phyloP scores from a whole-genome alignment of 148 eudicot genomes.

The Oxyria digyna region DNA sequence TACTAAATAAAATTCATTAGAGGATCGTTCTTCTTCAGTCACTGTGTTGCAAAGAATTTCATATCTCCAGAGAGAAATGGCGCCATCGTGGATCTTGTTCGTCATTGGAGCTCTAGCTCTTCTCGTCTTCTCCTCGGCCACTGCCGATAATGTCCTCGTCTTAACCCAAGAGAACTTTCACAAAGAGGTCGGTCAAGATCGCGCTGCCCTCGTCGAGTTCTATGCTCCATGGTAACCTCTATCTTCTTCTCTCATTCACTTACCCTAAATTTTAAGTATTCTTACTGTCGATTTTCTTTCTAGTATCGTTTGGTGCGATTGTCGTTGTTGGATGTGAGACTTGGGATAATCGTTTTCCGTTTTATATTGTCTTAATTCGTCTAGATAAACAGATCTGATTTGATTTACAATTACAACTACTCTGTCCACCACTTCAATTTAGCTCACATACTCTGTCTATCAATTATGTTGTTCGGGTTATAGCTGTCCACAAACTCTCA shows the following conservation, averaged over 20 bases:
- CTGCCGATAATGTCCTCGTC: conserved; percentile 72
- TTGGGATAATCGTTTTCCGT: conserved; percentile 11
- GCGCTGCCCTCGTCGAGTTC: conserved; percentile 86
- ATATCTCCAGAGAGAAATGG: conserved; percentile 19
- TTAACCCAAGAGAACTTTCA: conserved; percentile 90
- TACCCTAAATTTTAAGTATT: too few species aligned
- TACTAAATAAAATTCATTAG: too few species aligned
- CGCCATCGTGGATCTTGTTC: conserved; percentile 31
- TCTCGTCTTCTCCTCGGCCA: conserved; percentile 21
- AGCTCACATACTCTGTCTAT: neutral
- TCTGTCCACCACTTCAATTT: neutral
- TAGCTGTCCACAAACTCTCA: neutral
- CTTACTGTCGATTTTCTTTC: neutral
- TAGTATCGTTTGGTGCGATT: neutral
- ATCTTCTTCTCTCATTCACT: neutral
- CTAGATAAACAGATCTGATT: neutral
- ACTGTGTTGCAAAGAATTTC: neutral
- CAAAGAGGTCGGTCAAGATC: conserved; percentile 87
- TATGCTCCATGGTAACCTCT: conserved; percentile 83
- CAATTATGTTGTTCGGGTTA: neutral
- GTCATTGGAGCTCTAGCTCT: conserved; percentile 26
- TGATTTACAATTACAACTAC: neutral
- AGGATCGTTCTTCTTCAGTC: neutral
- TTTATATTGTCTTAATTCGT: neutral
- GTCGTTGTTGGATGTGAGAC: conserved; percentile 12